Percentiles rank a stretch among this genome's conserved stretches.
Evolutionary conservation across 2,329 filamentous ascomycete species (phyloP).

Genomic region (Alternaria sp.): DNA sequence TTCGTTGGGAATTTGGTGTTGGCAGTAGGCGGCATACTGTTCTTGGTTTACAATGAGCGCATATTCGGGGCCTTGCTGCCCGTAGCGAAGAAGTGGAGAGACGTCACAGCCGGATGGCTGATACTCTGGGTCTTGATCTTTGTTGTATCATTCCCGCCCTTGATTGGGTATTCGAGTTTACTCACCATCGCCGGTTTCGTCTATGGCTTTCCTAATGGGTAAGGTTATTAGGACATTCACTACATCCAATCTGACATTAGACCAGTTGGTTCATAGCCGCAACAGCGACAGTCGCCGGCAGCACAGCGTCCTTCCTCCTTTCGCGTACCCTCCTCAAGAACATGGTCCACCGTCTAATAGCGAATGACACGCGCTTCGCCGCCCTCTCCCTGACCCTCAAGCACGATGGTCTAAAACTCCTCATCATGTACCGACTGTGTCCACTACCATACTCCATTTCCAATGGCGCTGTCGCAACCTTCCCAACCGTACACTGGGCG

Average conservation of each 20-base stretch:
- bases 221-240: constrained; percentile 53
- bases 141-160: constrained; percentile 80
- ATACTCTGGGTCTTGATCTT: constrained; percentile 81
- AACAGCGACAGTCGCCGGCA: constrained; percentile 78
- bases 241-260: constrained; percentile 3
- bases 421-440: constrained; percentile 91
- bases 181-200: constrained; percentile 75
- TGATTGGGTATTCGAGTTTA: constrained; percentile 86
- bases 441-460: constrained; percentile 91
- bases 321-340: constrained; percentile 79
- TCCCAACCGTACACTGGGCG: constrained; percentile 81
- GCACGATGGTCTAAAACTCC: constrained; percentile 85
- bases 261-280: constrained; percentile 84
- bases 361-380: constrained; percentile 84
- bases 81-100: constrained; percentile 78
- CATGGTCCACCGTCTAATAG: constrained; percentile 82
- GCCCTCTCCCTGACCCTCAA: constrained; percentile 88
- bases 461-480: constrained; percentile 93
- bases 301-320: constrained; percentile 79
- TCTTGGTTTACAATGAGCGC: constrained; percentile 78
- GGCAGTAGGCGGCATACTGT: constrained; percentile 69
- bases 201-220: constrained; percentile 75
- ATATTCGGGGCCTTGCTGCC: constrained; percentile 81
- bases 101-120: constrained; percentile 73
- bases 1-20: constrained; percentile 60